These are phyloP conservation scores for Rosa lucieae DNA, from an alignment of 306 rosid genomes.

Conservation along the genomic window DNA sequence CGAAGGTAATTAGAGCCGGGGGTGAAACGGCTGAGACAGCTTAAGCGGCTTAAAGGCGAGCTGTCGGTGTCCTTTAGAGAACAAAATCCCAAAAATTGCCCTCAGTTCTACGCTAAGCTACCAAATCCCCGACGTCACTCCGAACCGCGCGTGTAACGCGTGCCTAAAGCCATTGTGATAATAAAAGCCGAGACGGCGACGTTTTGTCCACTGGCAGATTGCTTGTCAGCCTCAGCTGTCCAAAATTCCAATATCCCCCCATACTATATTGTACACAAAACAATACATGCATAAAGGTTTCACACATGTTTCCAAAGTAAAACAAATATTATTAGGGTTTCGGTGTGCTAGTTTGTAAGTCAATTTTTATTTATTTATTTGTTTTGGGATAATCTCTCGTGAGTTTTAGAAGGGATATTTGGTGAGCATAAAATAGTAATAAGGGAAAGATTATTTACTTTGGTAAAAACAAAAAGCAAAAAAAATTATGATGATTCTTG, in stretches of 20 bases:
- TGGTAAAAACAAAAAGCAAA: too few relatives aligned
- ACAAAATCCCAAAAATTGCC: conserved; percentile 20
- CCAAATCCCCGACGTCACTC: conserved; percentile 17
- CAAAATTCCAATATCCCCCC: neutral
- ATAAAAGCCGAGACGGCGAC: conserved; percentile 28
- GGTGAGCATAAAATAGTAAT: too few relatives aligned
- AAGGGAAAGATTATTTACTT: too few relatives aligned
- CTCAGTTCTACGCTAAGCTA: conserved; percentile 47
- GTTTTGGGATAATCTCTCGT: too few relatives aligned
- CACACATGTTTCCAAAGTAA: neutral
- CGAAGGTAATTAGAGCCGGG: neutral
- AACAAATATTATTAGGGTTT: neutral
- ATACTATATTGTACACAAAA: neutral
- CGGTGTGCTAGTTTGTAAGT: neutral
- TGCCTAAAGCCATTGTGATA: neutral
- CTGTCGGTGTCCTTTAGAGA: conserved; percentile 44
- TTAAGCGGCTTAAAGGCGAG: conserved; percentile 16
- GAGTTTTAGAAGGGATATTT: neutral
- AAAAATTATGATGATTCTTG: too few relatives aligned
- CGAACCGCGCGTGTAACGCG: conserved; percentile 26
- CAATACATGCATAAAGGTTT: neutral
- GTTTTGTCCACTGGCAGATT: conserved; percentile 34
- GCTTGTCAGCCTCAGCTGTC: conserved; percentile 35
- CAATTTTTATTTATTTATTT: too few relatives aligned
- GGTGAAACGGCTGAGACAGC: neutral